Conservation (phyloP, 495 filamentous ascomycete genomes). For the Parachaetomium inaequale region DNA sequence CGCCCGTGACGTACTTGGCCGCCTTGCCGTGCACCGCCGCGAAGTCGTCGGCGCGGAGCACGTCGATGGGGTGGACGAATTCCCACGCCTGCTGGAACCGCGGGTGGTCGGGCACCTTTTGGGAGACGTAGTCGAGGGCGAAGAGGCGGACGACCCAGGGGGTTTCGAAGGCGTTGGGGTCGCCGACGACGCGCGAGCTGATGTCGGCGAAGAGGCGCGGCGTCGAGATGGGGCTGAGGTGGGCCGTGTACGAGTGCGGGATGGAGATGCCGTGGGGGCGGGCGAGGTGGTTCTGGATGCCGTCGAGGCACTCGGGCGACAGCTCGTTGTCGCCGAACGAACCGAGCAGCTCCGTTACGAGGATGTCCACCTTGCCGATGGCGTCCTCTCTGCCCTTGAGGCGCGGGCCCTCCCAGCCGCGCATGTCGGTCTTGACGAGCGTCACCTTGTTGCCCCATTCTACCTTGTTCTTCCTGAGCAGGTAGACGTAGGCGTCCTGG, state of each 20-base stretch:
- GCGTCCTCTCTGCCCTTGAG: conserved; percentile 26
- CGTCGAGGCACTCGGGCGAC: conserved; percentile 62
- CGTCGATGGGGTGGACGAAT: conserved; percentile 52
- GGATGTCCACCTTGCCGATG: conserved; percentile 74
- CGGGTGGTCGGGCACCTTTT: conserved; percentile 49
- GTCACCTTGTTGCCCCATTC: conserved; percentile 73
- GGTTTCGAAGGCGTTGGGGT: conserved; percentile 78
- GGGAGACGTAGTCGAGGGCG: conserved; percentile 75
- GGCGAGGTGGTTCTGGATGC: conserved; percentile 77
- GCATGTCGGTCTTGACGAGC: conserved; percentile 95
- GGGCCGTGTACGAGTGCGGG: conserved; percentile 84
- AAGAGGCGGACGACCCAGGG: conserved; percentile 92
- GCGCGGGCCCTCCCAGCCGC: conserved; percentile 81
- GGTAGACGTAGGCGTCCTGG: conserved; percentile 89
- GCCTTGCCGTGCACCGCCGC: conserved; percentile 47
- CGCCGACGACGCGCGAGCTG: conserved; percentile 49
- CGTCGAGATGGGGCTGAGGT: conserved; percentile 84
- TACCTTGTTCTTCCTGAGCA: conserved; percentile 76
- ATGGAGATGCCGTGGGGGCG: conserved; percentile 81
- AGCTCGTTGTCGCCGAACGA: conserved; percentile 91
- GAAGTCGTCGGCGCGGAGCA: conserved; percentile 55
- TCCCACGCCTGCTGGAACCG: conserved; percentile 67
- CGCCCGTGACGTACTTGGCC: conserved; percentile 41
- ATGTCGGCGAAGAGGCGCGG: conserved; percentile 84
- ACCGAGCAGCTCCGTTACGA: conserved; percentile 89